phyloP scores from a whole-genome alignment of 2,329 filamentous ascomycete species.

The Parastagonospora avenae region DNA sequence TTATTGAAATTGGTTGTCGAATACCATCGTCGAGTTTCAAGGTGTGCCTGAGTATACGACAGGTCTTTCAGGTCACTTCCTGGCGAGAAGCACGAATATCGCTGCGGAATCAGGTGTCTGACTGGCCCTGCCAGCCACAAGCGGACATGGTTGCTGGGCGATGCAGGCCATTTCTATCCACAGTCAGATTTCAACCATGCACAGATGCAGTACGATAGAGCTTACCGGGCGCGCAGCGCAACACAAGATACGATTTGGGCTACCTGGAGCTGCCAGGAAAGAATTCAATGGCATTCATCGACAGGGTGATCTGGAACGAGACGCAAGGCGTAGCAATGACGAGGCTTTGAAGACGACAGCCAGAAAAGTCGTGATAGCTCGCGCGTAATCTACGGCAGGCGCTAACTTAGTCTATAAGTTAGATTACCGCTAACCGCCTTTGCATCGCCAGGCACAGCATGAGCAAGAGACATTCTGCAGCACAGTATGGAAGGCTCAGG shows the following conservation, averaged over 20 bases:
- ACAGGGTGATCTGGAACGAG: slow-evolving; percentile 13
- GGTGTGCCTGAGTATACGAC: no score
- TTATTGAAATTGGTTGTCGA: no score
- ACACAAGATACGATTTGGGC: slow-evolving; percentile 27
- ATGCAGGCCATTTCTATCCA: slow-evolving; percentile 7
- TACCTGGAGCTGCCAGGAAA: slow-evolving; percentile 41
- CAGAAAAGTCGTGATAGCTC: slow-evolving; percentile 16
- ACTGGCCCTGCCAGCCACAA: neutral
- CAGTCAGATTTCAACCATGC: slow-evolving; percentile 8
- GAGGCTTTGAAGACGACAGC: slow-evolving; percentile 5
- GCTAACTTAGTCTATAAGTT: slow-evolving; percentile 14
- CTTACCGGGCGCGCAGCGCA: slow-evolving; percentile 16
- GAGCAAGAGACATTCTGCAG: no score
- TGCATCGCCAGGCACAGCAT: neutral
- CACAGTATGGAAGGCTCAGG: neutral
- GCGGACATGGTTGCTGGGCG: neutral
- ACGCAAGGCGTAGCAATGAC: slow-evolving; percentile 21
- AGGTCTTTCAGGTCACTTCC: no score
- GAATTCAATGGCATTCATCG: slow-evolving; percentile 46
- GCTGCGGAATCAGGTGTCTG: neutral
- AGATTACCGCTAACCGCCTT: slow-evolving; percentile 2
- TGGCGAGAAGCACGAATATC: no score
- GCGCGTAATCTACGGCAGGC: slow-evolving; percentile 12
- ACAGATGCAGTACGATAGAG: neutral
- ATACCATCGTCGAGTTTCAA: no score